These are phyloP conservation scores for Leccinum fuscescens DNA, from an alignment of 1,284 basidiomycete species.

Conservation along the genomic window DNA sequence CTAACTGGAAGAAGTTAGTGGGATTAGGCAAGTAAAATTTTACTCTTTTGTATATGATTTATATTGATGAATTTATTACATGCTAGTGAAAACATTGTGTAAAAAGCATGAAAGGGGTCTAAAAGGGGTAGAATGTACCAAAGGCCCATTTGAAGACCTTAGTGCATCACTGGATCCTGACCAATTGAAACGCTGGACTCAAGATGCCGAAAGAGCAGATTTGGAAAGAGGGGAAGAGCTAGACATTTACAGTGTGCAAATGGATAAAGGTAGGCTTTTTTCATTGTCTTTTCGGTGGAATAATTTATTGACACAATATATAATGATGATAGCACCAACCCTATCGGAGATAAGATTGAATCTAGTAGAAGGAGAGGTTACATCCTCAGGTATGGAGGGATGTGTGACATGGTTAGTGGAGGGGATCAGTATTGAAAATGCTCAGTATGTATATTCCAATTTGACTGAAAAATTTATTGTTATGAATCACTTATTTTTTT, in stretches of 20 bases:
- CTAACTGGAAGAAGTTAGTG: too few species aligned
- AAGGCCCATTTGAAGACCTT: too few species aligned
- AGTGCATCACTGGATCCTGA: too few species aligned
- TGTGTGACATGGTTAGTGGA: slow-evolving; percentile 4
- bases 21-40: too few species aligned
- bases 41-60: too few species aligned
- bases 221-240: neutral
- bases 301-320: neutral
- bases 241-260: neutral
- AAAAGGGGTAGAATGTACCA: too few species aligned
- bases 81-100: too few species aligned
- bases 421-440: slow-evolving; percentile 11
- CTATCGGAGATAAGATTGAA: neutral
- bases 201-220: neutral
- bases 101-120: too few species aligned
- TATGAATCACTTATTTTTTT: neutral
- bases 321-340: neutral
- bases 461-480: too few species aligned
- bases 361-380: neutral
- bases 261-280: neutral
- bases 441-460: slow-evolving; percentile 3
- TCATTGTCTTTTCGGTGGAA: neutral
- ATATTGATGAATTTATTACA: too few species aligned
- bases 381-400: neutral
- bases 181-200: neutral